Evolutionary conservation across 495 filamentous ascomycete genomes (phyloP), one percentile per base, ranked within the genome.

Genomic region (Hypoxylon intermedium): DNA sequence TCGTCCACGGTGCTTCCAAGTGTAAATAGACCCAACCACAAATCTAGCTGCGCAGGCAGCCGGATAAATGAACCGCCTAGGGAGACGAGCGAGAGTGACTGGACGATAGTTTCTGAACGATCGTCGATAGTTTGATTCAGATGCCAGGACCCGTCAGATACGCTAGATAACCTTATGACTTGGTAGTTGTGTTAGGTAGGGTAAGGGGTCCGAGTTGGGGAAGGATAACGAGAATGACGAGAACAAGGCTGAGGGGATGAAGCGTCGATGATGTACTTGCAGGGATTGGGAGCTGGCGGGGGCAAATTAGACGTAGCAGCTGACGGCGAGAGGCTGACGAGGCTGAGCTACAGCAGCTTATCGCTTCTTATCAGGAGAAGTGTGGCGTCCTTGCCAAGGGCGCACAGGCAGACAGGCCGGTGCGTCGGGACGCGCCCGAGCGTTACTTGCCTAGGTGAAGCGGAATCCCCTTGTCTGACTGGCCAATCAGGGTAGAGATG

Each of bases 301-400:
- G 60, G 53, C 40, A 56, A 18, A 28, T 18, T 48, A 20, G 37
- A 20, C 3, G 3, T 15, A 53, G 40, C 60, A 50, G 54, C 60
- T 64, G 60, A 64, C 54, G 41, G 23, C 41, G 43, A 37, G 36
- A 58, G 49, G 60, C 54, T 58, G 30, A 64, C 54, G 19, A 64
- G 60, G 60, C 60, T 64, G 53, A 47, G 24, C 24, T 26, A 26
- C 24, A 26, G 3, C 3, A 7, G 24, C 24, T 38, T 41, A 45
- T 38, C 6, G 9, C 16, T 2, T 21, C 40, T n/a, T 53, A 45
- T 33, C 24, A 6, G 12, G 24, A 0, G n/a, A 31, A 44, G 7
- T 58, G 46, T 58, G 55, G 46, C 55, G 46, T 51, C 38, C 30
- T 31, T 48, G 40, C 31, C 47, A 44, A 51, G 40, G n/a, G n/a